phyloP scores from a whole-genome alignment of 108 stramenopile genomes.

The Stephanodiscus minutulus region DNA sequence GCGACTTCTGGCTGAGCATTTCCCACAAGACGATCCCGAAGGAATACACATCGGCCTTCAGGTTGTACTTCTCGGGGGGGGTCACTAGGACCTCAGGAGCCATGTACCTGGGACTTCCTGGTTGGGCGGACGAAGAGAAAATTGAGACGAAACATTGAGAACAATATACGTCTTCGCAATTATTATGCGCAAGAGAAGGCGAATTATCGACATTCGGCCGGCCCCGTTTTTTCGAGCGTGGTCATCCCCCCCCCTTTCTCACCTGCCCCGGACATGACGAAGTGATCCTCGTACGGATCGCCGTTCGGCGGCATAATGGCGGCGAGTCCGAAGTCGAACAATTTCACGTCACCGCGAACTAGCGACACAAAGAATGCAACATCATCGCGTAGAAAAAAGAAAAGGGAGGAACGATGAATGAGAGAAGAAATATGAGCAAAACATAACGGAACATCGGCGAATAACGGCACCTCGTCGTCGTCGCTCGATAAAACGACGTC shows the following conservation, averaged over 20 bases:
- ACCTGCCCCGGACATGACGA: slow-evolving; percentile 40
- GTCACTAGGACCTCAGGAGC: slow-evolving; percentile 29
- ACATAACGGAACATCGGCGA: too few relatives aligned
- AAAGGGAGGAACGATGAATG: too few relatives aligned
- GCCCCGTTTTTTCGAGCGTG: too few relatives aligned
- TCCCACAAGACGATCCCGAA: slow-evolving; percentile 55
- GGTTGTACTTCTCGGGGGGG: slow-evolving; percentile 25
- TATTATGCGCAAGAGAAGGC: too few relatives aligned
- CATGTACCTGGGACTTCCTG: slow-evolving; percentile 39
- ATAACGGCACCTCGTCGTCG: too few relatives aligned
- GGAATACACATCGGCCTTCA: slow-evolving; percentile 54
- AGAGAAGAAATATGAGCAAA: not conserved
- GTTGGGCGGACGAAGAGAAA: too few relatives aligned
- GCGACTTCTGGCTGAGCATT: slow-evolving; percentile 29
- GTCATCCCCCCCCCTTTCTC: too few relatives aligned
- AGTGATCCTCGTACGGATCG: slow-evolving; percentile 21
- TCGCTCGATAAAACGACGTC: not conserved
- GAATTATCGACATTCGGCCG: too few relatives aligned
- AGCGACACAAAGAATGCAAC: not conserved
- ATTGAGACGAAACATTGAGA: slow-evolving; percentile 1
- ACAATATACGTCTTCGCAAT: too few relatives aligned
- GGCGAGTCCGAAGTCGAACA: slow-evolving; percentile 71
- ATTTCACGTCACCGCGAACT: slow-evolving; percentile 44
- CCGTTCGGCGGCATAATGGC: slow-evolving; percentile 45
- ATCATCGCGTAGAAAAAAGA: too few relatives aligned